Evolutionary conservation across 108 stramenopile genomes (phyloP).

Genomic region (Cyclostephanos tholiformis): DNA sequence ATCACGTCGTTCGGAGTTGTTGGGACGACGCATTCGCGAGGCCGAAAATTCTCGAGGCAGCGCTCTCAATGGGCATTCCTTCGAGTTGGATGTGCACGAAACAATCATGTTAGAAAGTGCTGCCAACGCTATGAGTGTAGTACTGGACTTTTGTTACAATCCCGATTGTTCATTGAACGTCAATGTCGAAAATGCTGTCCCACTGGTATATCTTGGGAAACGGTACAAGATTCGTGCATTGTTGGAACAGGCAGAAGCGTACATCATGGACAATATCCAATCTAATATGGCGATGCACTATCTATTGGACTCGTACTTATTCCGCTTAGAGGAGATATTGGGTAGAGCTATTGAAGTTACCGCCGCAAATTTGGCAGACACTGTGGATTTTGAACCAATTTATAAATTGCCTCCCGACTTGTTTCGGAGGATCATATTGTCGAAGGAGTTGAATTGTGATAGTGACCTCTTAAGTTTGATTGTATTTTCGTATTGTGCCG

Average conservation of each 20-base stretch:
- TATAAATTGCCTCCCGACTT: slow-evolving; percentile 38
- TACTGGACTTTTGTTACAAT: slow-evolving; percentile 49
- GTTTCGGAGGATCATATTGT: slow-evolving; percentile 38
- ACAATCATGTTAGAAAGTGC: slow-evolving; percentile 45
- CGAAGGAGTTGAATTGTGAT: slow-evolving; percentile 37
- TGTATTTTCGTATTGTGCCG: slow-evolving; percentile 51
- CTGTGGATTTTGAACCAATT: slow-evolving; percentile 47
- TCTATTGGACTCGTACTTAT: slow-evolving; percentile 42
- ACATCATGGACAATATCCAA: slow-evolving; percentile 33
- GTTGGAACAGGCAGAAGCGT: slow-evolving; percentile 33
- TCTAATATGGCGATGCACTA: slow-evolving; percentile 39
- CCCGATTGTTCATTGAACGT: slow-evolving; percentile 36
- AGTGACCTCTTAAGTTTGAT: slow-evolving; percentile 49
- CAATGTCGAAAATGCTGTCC: slow-evolving; percentile 45
- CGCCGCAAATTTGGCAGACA: slow-evolving; percentile 36
- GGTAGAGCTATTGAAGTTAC: slow-evolving; percentile 45
- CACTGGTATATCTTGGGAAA: slow-evolving; percentile 42
- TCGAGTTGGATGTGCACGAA: slow-evolving; percentile 38
- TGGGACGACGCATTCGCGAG: slow-evolving; percentile 48
- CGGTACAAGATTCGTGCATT: slow-evolving; percentile 48
- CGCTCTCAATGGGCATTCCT: slow-evolving; percentile 35
- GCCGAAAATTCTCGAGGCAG: slow-evolving; percentile 27
- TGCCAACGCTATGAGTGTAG: slow-evolving; percentile 36
- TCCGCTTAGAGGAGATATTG: slow-evolving; percentile 44
- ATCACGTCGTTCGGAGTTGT: slow-evolving; percentile 34